phyloP scores from a whole-genome alignment of 352 stramenopile genomes.

The Globisporangium alternatum region DNA sequence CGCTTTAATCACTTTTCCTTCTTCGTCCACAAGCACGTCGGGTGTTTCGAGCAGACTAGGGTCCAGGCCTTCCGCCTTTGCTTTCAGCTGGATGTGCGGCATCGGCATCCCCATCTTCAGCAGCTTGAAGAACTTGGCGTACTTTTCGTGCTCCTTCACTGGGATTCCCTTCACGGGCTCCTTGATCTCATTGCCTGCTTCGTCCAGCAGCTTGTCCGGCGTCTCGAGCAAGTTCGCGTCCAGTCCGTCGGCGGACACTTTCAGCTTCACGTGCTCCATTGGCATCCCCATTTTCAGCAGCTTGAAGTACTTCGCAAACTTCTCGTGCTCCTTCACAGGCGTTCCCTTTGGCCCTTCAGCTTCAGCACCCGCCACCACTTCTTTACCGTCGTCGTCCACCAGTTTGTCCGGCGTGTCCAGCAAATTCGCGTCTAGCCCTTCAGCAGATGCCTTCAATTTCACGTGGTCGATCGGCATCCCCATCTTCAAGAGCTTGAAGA shows the following conservation, averaged over 20 bases:
- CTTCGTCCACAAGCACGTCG: slow-evolving; percentile 52
- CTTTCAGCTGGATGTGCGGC: slow-evolving; percentile 90
- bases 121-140: slow-evolving; percentile 95
- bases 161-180: slow-evolving; percentile 29
- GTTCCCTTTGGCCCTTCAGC: slow-evolving; percentile 23
- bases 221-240: slow-evolving; percentile 55
- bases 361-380: slow-evolving; percentile 8
- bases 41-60: slow-evolving; percentile 50
- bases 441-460: slow-evolving; percentile 75
- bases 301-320: slow-evolving; percentile 94
- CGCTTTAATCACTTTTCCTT: slow-evolving; percentile 36
- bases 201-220: slow-evolving; percentile 58
- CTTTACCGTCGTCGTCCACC: slow-evolving; percentile 52
- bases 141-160: slow-evolving; percentile 89
- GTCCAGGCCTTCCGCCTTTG: slow-evolving; percentile 57
- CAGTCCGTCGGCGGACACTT: slow-evolving; percentile 56
- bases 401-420: slow-evolving; percentile 61
- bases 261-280: slow-evolving; percentile 88
- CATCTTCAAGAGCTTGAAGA: slow-evolving; percentile 93
- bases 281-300: slow-evolving; percentile 89
- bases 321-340: slow-evolving; percentile 84
- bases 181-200: slow-evolving; percentile 47
- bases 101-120: slow-evolving; percentile 85
- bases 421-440: slow-evolving; percentile 51
- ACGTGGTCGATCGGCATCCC: slow-evolving; percentile 85